phyloP scores from a whole-genome alignment of 2,329 filamentous ascomycete species.

The Fusarium goolgardi region DNA sequence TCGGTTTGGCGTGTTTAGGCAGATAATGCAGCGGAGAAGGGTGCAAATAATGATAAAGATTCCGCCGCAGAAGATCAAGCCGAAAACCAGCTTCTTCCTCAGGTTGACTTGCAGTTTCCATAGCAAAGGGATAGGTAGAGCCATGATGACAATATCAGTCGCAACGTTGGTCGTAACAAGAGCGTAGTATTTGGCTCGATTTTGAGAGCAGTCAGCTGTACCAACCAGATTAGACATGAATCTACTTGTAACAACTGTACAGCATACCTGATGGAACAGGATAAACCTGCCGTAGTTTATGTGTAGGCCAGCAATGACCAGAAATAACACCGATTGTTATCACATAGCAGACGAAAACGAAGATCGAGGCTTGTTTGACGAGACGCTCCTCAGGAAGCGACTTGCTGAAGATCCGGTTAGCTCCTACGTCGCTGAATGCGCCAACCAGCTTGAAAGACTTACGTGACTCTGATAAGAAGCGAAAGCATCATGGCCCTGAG shows the following conservation, averaged over 20 bases:
- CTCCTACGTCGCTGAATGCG: no score
- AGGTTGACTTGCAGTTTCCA: not conserved
- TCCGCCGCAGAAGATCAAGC: not conserved
- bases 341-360: not conserved
- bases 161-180: not conserved
- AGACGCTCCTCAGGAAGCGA: not conserved
- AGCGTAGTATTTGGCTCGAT: not conserved
- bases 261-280: not conserved
- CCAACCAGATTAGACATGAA: not conserved
- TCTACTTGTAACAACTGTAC: accelerated
- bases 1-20: not conserved
- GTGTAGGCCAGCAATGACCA: not conserved
- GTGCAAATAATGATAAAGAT: not conserved
- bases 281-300: not conserved
- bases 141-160: not conserved
- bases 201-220: not conserved
- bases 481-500: not conserved
- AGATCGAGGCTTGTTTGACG: not conserved
- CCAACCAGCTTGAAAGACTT: not conserved
- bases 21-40: not conserved
- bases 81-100: not conserved
- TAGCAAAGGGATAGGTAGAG: not conserved
- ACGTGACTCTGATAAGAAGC: not conserved
- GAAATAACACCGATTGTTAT: not conserved
- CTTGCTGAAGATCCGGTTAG: not conserved